Evolutionary conservation across 202 grass and related monocot genomes (phyloP), one percentile per base, ranked within the genome.

Genomic region (Alloteropsis angusta): DNA sequence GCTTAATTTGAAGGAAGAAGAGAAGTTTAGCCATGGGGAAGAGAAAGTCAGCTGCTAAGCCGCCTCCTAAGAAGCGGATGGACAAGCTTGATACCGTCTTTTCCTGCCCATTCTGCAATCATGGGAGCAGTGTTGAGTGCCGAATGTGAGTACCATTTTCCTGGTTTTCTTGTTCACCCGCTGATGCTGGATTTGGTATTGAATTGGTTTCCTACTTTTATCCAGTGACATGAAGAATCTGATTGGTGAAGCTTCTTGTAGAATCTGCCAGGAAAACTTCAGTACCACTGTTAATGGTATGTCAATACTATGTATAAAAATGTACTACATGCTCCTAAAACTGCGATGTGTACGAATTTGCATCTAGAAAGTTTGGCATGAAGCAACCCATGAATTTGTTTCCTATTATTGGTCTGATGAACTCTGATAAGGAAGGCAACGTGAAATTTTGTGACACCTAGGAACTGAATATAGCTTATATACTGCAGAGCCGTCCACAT

Each of bases 51-150:
- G 79, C 77, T 4, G 85, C 88, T 9, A 98, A 98, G 90, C 96
- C 96, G 41, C 57, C 96, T 60, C 87, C 92, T 17, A 98, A 87
- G 87, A 95, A 98, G 89, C 36, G 96, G 84, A 98, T 95, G 87
- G 96, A 98, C 80, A 98, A 95, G 81, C 96, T 95, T 44, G 92
- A 98, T 39, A 95, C 85, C 0, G 87, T 90, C 21, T 98, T 98
- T 60, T 95, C 85, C 65, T 98, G 96, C 71, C 92, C 92, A 71
- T 98, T 98, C 77, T 98, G 96, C 87, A 98, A 98, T 50, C 96
- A 98, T 82, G 92, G 96, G 22, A 91, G 76, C 18, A 90, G 91
- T 43, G 95, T 98, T 42, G 95, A 98, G 46, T 98, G 92, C 74
- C 86, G 88, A 44, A 98, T 98, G 95, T 98, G 82, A 89, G 82